Evolutionary conservation across 2,329 filamentous ascomycete genomes (phyloP).

Genomic region (Blumeria hordei): DNA sequence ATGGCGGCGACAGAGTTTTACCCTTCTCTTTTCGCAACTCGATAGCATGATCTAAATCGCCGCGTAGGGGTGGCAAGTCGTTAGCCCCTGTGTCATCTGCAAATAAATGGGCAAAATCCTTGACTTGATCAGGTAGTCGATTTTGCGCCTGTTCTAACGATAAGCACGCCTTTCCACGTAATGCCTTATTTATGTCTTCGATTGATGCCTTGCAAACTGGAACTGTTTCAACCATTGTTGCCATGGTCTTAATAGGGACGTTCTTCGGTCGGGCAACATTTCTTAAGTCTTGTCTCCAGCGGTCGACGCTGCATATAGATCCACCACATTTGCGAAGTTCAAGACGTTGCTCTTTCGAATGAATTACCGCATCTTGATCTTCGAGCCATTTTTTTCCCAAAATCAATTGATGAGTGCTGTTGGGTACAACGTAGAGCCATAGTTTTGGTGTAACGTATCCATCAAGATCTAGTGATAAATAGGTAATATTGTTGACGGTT

Average conservation of each 20-base stretch:
- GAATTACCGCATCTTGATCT: not conserved
- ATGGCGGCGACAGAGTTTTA: not conserved
- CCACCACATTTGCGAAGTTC: no score
- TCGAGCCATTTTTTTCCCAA: not conserved
- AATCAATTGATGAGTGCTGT: not conserved
- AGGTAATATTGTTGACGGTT: no score
- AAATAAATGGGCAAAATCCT: no score
- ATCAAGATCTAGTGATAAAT: no score
- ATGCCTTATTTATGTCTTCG: not conserved
- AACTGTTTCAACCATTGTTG: not conserved
- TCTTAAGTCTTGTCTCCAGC: not conserved
- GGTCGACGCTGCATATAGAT: not conserved
- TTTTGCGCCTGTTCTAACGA: not conserved
- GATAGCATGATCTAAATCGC: not conserved
- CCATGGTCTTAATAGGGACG: not conserved
- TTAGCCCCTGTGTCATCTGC: no score
- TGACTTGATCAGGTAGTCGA: not conserved
- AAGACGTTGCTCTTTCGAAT: not conserved
- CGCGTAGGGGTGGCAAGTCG: not conserved
- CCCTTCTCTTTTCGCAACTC: not conserved
- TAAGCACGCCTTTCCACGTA: not conserved
- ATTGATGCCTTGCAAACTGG: not conserved
- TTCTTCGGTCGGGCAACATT: not conserved
- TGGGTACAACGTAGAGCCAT: not conserved
- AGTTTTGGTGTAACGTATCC: no score